phyloP scores from a whole-genome alignment of 257 asterid genomes.

The Nicotiana tabacum region DNA sequence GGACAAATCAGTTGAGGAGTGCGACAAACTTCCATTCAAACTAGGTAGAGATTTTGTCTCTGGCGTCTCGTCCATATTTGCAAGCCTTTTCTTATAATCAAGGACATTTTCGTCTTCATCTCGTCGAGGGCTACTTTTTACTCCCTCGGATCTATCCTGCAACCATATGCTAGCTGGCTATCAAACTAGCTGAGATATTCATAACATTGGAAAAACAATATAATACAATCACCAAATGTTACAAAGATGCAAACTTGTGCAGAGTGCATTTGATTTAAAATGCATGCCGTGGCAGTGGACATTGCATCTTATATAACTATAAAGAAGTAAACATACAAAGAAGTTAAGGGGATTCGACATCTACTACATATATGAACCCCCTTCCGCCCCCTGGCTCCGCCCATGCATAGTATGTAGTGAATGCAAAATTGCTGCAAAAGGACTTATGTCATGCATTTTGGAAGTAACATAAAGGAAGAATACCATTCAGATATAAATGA shows the following conservation, averaged over 20 bases:
- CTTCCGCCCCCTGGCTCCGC: too few relatives aligned
- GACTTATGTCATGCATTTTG: background rate
- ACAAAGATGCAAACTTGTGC: background rate
- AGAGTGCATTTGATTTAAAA: background rate
- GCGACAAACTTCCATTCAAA: conserved; percentile 32
- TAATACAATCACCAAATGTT: background rate
- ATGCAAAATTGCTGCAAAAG: background rate
- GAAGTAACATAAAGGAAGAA: background rate
- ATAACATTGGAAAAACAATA: background rate
- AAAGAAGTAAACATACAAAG: too few relatives aligned
- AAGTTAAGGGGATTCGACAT: too few relatives aligned
- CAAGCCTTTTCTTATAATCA: conserved; percentile 18
- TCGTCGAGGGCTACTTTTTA: conserved; percentile 27
- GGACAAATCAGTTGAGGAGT: conserved; percentile 41
- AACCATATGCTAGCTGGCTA: conserved; percentile 7
- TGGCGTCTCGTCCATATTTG: conserved; percentile 35
- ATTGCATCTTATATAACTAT: background rate
- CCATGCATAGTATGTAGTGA: background rate
- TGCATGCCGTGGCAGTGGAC: background rate
- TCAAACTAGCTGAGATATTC: background rate
- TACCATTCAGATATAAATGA: background rate
- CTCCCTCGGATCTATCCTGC: conserved; percentile 45
- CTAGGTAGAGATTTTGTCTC: conserved; percentile 26
- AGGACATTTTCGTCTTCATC: conserved; percentile 21
- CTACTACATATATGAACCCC: too few relatives aligned